Base-by-base conservation (phyloP, 192 early-diverging fungal genomes). In the Pilobolus umbonatus region DNA sequence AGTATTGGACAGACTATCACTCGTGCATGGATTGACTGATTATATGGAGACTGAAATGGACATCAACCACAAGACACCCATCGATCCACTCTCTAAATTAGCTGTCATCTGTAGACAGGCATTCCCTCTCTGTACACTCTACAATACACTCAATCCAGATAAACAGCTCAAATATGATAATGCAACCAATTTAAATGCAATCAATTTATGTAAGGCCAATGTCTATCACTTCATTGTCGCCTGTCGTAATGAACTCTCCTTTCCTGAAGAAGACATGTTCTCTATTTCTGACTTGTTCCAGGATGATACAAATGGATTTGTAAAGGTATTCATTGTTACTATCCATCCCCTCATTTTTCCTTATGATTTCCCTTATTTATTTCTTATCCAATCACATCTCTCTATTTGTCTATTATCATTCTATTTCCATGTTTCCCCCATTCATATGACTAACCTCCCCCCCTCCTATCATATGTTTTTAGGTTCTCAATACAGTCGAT, bases 291-390 rank as follows among this genome's bases (percentile, higher is more conserved):
- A 94, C 40, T 73, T 96, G 38, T 92, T 87, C 62, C 89, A 93
- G 64, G 92, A 98, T 67, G 93, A 98, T 68, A 98, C 94, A 30
- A 95, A 94, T 73, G 89, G 86, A 45, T 94, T 98, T 75, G 90
- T 98, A 58, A 98, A 94, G 83, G 95, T 92, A 29, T 19, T 31
- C 19, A 34, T 53, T 53, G 25, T 38, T 10, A 6, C n/a, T 26
- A 28, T 26, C 47, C 19, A 22, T 15, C 36, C 36, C 36, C 15
- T 38, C 15, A 12, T 38, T 49, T 49, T 48, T 48, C 15, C 29
- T 49, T 57, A 8, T 43, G n/a, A 56, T 21, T 24, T 21, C 19
- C 19, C 21, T 24, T 32, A 9, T 53, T 22, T 53, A 5, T 35
- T 22, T 24, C 25, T 46, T 46, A 17, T 42, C 19, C 19, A 42